phyloP scores from a whole-genome alignment of 2,329 filamentous ascomycete species.

The Trichophyton rubrum region DNA sequence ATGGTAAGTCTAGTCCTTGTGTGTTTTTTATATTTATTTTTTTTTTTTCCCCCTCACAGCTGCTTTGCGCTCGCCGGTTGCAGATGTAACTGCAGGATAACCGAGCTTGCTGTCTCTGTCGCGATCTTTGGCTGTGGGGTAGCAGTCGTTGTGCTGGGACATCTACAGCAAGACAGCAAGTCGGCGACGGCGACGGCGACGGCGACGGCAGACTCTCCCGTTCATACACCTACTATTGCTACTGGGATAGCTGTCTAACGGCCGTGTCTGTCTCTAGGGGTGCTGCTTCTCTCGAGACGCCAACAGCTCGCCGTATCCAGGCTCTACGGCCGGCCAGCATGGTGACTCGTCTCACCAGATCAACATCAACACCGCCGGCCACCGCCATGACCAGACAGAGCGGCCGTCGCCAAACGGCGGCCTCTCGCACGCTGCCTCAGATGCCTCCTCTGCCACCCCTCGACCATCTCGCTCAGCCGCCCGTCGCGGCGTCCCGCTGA shows the following conservation, averaged over 20 bases:
- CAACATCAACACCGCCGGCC: not conserved
- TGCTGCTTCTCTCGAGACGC: slow-evolving; percentile 31
- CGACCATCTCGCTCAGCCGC: slow-evolving; percentile 8
- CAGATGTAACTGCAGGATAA: not conserved
- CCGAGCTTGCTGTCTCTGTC: not conserved
- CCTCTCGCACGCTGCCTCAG: slow-evolving; percentile 10
- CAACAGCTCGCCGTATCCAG: slow-evolving; percentile 17
- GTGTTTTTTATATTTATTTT: no score
- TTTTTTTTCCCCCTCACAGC: no score
- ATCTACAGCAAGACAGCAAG: no score
- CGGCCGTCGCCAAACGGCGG: not conserved
- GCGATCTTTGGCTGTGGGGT: not conserved
- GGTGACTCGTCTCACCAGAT: slow-evolving; percentile 15
- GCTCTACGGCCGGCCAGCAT: slow-evolving; percentile 18
- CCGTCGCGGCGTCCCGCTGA: slow-evolving; percentile 20
- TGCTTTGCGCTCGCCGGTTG: not conserved
- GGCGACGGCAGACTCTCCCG: not conserved
- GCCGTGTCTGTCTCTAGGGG: slow-evolving; percentile 19
- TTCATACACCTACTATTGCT: not conserved
- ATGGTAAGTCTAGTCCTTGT: not conserved
- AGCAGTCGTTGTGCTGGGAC: not conserved
- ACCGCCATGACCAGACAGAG: slow-evolving; percentile 6
- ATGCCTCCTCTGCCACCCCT: slow-evolving; percentile 9
- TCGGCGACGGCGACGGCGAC: no score
- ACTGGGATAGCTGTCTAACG: not conserved